A percentile compares a stretch with the other conserved stretches of the same genome.
These are phyloP conservation scores for Athelia sp. DNA, from an alignment of 1,284 basidiomycete species.

Conservation along the genomic window DNA sequence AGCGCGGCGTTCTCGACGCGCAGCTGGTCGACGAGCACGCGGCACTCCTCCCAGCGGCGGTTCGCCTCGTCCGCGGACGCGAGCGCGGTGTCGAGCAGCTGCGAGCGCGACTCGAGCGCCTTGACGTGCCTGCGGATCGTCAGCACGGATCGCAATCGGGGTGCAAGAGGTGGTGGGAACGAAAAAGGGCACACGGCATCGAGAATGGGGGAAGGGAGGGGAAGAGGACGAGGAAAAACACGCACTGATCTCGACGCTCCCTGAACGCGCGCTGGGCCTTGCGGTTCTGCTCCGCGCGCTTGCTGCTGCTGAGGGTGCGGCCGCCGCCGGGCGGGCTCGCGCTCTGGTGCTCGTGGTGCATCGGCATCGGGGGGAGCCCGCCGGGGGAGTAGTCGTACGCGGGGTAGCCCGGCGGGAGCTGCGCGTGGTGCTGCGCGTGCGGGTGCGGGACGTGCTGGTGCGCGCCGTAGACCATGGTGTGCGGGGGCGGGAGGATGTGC, in stretches of 20 bases:
- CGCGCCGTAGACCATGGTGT: conserved; percentile 34
- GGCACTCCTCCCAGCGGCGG: conserved; percentile 80
- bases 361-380: conserved; percentile 37
- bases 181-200: too few relatives aligned
- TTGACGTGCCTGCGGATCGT: conserved; percentile 65
- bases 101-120: conserved; percentile 75
- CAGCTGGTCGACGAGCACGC: conserved; percentile 74
- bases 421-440: conserved; percentile 29
- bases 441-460: conserved; percentile 11
- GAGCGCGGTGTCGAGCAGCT: conserved; percentile 74
- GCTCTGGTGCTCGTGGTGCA: conserved; percentile 25
- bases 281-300: conserved; percentile 82
- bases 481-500: conserved; percentile 46
- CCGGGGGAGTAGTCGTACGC: conserved; percentile 46
- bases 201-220: conserved; percentile 5
- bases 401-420: conserved; percentile 38
- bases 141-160: conserved; percentile 1
- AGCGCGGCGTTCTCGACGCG: conserved; percentile 74
- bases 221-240: too few relatives aligned
- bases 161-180: conserved; percentile 3
- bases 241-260: conserved; percentile 79
- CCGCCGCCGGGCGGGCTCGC: conserved; percentile 28
- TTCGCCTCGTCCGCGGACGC: conserved; percentile 82
- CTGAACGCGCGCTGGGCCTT: conserved; percentile 83
- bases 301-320: conserved; percentile 65